Conservation (phyloP, 2,329 filamentous ascomycete genomes). For the Trichoderma sp. region DNA sequence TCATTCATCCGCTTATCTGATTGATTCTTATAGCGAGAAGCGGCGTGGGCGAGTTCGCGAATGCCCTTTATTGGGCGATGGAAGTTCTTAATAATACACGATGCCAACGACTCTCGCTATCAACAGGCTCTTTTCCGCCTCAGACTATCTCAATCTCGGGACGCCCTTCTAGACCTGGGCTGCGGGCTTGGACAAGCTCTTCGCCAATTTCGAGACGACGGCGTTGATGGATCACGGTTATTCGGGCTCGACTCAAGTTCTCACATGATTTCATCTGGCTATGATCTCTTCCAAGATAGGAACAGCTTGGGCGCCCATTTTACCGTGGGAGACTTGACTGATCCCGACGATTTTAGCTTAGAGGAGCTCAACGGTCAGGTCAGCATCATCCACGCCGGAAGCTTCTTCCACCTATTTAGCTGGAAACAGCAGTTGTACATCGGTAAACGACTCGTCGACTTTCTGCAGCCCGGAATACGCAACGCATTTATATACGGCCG, state of each 20-base stretch:
- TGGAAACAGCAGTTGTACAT: constrained; percentile 48
- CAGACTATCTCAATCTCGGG: constrained; percentile 37
- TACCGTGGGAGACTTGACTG: constrained; percentile 50
- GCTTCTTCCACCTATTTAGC: constrained; percentile 51
- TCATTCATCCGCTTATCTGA: neutral
- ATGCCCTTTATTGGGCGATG: constrained; percentile 49
- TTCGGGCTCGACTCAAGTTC: constrained; percentile 49
- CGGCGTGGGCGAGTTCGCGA: constrained; percentile 45
- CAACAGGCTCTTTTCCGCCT: constrained; percentile 44
- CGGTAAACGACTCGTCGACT: constrained; percentile 44
- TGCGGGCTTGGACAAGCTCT: constrained; percentile 52
- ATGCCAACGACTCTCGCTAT: constrained; percentile 43
- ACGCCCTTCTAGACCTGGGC: constrained; percentile 48
- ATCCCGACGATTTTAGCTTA: constrained; percentile 39
- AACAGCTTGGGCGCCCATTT: constrained; percentile 47
- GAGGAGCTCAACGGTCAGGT: constrained; percentile 39
- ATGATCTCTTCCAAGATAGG: constrained; percentile 63
- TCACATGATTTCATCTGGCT: constrained; percentile 56
- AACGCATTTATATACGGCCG: constrained; percentile 51
- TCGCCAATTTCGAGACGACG: constrained; percentile 50
- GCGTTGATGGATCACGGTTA: constrained; percentile 47
- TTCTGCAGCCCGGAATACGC: constrained; percentile 44
- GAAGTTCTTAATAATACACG: constrained; percentile 47
- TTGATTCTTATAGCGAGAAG: constrained; percentile 39
- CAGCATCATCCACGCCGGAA: constrained; percentile 49